Conservation (phyloP, 257 asterid species). For the Scutellaria galericulata region DNA sequence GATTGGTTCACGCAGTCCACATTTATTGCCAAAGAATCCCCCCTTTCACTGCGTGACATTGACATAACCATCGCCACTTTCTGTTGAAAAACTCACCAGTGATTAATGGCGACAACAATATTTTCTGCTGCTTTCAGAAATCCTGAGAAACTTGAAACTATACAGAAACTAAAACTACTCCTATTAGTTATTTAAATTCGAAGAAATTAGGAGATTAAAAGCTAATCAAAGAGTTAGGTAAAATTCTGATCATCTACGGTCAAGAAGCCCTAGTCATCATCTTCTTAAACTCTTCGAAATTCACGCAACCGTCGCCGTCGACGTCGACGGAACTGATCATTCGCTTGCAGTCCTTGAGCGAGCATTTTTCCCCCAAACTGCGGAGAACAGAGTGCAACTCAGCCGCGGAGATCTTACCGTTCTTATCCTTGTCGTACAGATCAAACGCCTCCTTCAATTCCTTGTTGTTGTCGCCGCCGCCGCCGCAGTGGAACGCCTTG, state of each 20-base stretch:
- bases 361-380: slow-evolving; percentile 75
- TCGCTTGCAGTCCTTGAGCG: slow-evolving; percentile 69
- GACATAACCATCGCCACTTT: no score
- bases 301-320: slow-evolving; percentile 90
- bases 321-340: slow-evolving; percentile 84
- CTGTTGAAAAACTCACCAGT: slow-evolving; percentile 16
- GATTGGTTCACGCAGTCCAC: slow-evolving; percentile 23
- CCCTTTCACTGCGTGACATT: slow-evolving; percentile 21
- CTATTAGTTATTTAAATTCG: slow-evolving; percentile 27
- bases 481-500: slow-evolving; percentile 58
- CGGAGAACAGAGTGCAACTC: slow-evolving; percentile 72
- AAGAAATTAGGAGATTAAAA: neutral
- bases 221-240: slow-evolving; percentile 21
- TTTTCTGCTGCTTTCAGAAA: slow-evolving; percentile 13
- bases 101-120: neutral
- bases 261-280: slow-evolving; percentile 61
- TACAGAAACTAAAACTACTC: slow-evolving; percentile 35
- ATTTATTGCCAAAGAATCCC: slow-evolving; percentile 29
- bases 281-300: slow-evolving; percentile 87
- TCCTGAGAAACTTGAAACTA: slow-evolving; percentile 17
- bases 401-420: slow-evolving; percentile 76
- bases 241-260: neutral
- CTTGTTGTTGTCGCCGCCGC: slow-evolving; percentile 45
- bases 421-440: slow-evolving; percentile 77
- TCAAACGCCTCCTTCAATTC: slow-evolving; percentile 80